Conservation (phyloP, 2,329 filamentous ascomycete species). For the Fusarium nodosum region DNA sequence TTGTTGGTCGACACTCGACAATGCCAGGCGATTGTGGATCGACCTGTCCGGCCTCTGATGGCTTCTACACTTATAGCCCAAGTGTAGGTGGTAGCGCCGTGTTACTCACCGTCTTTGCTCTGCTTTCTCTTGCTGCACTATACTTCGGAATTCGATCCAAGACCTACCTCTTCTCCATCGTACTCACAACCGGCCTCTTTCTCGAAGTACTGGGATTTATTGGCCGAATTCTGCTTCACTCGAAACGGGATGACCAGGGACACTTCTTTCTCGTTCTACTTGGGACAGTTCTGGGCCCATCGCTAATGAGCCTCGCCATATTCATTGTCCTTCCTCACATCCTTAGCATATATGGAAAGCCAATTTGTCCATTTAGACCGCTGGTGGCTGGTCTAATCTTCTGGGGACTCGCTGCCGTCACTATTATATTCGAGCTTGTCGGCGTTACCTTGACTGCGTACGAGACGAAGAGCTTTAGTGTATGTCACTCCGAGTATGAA, state of each 20-base stretch:
- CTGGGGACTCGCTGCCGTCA: conserved; percentile 53
- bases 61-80: conserved; percentile 57
- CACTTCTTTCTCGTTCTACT: conserved; percentile 62
- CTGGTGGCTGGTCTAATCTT: conserved; percentile 54
- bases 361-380: conserved; percentile 56
- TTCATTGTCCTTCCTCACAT: conserved; percentile 63
- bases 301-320: conserved; percentile 60
- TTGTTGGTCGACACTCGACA: conserved; percentile 40
- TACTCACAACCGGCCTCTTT: conserved; percentile 58
- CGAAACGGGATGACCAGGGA: conserved; percentile 51
- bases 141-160: conserved; percentile 57
- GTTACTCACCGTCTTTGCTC: conserved; percentile 57
- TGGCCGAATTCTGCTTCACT: conserved; percentile 60
- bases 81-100: conserved; percentile 58
- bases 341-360: conserved; percentile 62
- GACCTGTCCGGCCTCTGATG: conserved; percentile 54
- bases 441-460: conserved; percentile 59
- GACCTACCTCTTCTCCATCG: conserved; percentile 58
- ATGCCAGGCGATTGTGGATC: conserved; percentile 57
- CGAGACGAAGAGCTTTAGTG: conserved; percentile 52
- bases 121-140: conserved; percentile 56
- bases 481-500: conserved; percentile 48
- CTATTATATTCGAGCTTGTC: conserved; percentile 56
- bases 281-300: conserved; percentile 63
- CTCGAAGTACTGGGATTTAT: conserved; percentile 63